Evolutionary conservation across 192 early-diverging fungal genomes (phyloP).

Genomic region (Paraglomus brasilianum): DNA sequence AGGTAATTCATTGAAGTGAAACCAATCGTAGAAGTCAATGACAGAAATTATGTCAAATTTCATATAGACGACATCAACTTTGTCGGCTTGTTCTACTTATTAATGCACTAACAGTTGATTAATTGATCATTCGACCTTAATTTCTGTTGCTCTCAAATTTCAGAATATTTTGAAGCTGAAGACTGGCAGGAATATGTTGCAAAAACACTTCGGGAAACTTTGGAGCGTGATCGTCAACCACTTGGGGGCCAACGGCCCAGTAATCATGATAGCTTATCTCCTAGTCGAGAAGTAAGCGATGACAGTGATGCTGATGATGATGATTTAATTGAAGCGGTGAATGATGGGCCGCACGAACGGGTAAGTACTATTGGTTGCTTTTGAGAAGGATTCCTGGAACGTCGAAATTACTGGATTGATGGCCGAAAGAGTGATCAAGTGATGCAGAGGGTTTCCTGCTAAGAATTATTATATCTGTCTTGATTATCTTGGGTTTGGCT

Average conservation of each 20-base stretch:
- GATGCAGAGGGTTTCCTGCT: neutral
- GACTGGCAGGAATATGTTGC: conserved; percentile 56
- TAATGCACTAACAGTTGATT: no score
- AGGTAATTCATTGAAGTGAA: conserved; percentile 2
- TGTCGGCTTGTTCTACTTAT: no score
- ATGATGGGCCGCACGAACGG: conserved; percentile 66
- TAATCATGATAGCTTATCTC: conserved; percentile 41
- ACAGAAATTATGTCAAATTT: no score
- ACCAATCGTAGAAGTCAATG: conserved; percentile 13
- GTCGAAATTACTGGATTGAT: conserved; percentile 1
- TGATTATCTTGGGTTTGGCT: neutral
- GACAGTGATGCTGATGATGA: conserved; percentile 63
- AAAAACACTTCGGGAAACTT: conserved; percentile 45
- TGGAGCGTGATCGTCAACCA: conserved; percentile 44
- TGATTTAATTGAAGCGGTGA: conserved; percentile 41
- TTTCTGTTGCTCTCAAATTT: neutral
- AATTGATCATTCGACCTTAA: no score
- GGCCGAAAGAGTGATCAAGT: neutral
- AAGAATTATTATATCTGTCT: neutral
- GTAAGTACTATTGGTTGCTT: conserved; percentile 38
- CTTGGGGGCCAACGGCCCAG: conserved; percentile 54
- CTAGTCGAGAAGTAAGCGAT: conserved; percentile 41
- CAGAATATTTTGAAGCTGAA: conserved; percentile 48
- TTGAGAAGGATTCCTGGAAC: conserved; percentile 25
- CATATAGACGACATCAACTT: no score